phyloP scores from a whole-genome alignment of 2,329 filamentous ascomycete genomes.

The Botrytis medusae region DNA sequence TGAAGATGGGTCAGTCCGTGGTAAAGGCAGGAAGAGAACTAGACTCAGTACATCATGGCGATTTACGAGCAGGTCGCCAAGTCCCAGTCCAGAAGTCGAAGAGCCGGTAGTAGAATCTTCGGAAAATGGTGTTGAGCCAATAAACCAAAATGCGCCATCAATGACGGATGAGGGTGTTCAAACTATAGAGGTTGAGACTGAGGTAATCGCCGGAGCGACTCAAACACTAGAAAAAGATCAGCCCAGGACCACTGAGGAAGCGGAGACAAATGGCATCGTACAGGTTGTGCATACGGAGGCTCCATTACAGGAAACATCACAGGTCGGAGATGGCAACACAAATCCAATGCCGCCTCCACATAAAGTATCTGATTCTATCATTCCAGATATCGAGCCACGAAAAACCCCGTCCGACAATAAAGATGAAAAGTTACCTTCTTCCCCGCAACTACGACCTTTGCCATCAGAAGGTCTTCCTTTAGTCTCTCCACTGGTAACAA shows the following conservation, averaged over 20 bases:
- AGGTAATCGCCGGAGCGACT: constrained; percentile 24
- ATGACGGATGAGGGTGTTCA: constrained; percentile 46
- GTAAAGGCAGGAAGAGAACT: constrained; percentile 66
- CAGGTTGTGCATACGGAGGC: background rate
- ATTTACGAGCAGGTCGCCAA: constrained; percentile 69
- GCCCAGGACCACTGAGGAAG: background rate
- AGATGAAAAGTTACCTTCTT: constrained; percentile 28
- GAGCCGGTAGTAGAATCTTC: constrained; percentile 22
- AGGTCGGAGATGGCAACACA: background rate
- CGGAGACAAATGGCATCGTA: background rate
- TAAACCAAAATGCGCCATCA: constrained; percentile 28
- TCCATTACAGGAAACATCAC: background rate
- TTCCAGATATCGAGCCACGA: background rate
- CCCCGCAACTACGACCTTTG: constrained; percentile 32
- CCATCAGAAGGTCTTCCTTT: constrained; percentile 35
- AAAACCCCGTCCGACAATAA: background rate
- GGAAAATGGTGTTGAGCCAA: constrained; percentile 22
- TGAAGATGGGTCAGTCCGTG: constrained; percentile 61
- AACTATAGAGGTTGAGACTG: constrained; percentile 42
- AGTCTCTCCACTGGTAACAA: constrained; percentile 34
- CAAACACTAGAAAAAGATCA: background rate
- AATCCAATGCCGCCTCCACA: constrained; percentile 11
- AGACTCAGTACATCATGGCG: constrained; percentile 71
- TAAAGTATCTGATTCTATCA: background rate
- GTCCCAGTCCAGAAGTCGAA: constrained; percentile 51